Evolutionary conservation across 148 eudicot species (phyloP).

Genomic region (Rhododendron ferrugineum): DNA sequence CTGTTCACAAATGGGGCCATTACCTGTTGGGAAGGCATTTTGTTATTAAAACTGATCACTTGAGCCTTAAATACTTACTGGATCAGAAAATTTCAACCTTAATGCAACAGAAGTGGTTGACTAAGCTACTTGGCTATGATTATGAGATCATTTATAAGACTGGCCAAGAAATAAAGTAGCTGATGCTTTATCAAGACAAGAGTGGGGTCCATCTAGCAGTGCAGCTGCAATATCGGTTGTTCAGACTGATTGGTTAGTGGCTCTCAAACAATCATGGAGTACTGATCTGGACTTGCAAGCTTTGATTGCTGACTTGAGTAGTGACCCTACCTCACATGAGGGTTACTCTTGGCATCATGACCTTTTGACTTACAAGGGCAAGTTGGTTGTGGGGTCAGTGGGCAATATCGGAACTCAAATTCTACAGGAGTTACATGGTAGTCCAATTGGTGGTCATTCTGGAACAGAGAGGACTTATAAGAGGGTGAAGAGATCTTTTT

Average conservation of each 20-base stretch:
- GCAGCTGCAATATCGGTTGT: not conserved
- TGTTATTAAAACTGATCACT: not conserved
- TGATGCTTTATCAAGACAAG: not conserved
- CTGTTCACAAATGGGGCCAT: not conserved
- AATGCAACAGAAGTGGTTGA: not conserved
- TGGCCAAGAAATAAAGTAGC: not conserved
- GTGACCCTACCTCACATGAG: no score
- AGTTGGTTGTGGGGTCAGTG: no score
- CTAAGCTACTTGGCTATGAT: not conserved
- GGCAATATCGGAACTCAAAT: no score
- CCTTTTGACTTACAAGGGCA: no score
- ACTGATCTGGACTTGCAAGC: no score
- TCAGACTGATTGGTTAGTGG: not conserved
- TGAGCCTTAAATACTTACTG: not conserved
- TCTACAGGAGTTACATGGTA: no score
- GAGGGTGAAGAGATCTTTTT: no score
- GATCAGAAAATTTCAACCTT: not conserved
- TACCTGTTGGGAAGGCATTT: not conserved
- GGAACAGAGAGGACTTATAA: no score
- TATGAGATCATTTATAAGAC: not conserved
- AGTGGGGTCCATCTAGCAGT: rapidly evolving
- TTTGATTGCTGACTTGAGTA: no score
- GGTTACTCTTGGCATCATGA: no score
- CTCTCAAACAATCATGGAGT: not conserved
- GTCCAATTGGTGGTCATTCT: no score